Percentiles rank a stretch among this genome's conserved stretches.
Conservation (phyloP, 768 basidiomycete species). For the Leucosporidium yakuticum region DNA sequence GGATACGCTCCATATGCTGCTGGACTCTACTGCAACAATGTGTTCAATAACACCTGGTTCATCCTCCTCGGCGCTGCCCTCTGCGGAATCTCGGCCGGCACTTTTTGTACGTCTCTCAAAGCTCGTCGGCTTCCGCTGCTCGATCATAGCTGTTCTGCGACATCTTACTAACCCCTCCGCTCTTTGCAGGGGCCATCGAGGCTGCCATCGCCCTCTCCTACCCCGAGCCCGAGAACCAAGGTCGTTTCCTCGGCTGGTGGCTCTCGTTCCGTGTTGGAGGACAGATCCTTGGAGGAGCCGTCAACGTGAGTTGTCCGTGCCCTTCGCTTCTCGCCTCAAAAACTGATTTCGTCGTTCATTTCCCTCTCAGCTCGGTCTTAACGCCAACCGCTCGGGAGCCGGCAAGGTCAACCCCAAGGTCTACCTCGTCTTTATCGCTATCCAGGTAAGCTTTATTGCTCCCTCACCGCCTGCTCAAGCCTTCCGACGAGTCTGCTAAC, state of each 20-base stretch:
- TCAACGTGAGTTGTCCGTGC: constrained; percentile 13
- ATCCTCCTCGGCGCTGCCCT: constrained; percentile 30
- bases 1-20: neutral
- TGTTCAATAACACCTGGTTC: constrained; percentile 13
- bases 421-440: constrained; percentile 18
- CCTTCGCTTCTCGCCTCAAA: no score
- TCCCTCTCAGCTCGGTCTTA: constrained; percentile 14
- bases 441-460: neutral
- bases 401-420: constrained; percentile 17
- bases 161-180: neutral
- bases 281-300: constrained; percentile 19
- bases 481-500: neutral
- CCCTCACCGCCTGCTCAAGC: neutral
- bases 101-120: constrained; percentile 19
- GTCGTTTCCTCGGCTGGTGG: constrained; percentile 31
- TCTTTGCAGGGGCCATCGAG: constrained; percentile 4
- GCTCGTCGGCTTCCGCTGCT: neutral
- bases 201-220: constrained; percentile 31
- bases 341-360: no score
- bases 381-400: constrained; percentile 2
- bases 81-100: constrained; percentile 29
- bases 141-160: neutral
- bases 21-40: constrained; percentile 19
- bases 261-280: constrained; percentile 21
- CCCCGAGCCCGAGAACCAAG: constrained; percentile 29